Evolutionary conservation across 805 yeast species (phyloP).

Genomic region (Ogataea ganodermae): DNA sequence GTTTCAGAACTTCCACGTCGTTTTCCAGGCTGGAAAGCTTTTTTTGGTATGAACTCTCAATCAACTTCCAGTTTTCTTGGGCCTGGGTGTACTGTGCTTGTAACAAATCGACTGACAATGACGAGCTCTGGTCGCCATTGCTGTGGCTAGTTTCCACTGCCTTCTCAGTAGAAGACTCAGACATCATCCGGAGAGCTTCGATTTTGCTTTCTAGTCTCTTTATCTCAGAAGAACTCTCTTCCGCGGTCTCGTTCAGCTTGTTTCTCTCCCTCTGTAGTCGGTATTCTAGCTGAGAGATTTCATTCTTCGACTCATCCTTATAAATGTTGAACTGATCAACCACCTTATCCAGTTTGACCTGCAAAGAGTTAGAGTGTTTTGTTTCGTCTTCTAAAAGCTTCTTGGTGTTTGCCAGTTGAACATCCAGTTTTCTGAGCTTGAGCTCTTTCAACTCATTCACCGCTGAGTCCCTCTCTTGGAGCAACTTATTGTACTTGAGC

Average conservation of each 20-base stretch:
- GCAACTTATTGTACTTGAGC: conserved; percentile 26
- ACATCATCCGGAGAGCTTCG: conserved; percentile 64
- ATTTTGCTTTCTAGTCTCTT: conserved; percentile 65
- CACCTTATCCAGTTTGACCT: conserved; percentile 24
- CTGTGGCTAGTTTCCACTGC: conserved; percentile 4
- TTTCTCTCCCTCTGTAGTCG: conserved; percentile 33
- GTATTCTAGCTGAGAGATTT: conserved; percentile 30
- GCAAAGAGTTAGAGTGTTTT: conserved; percentile 26
- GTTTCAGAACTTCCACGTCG: conserved; percentile 43
- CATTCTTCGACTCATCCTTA: conserved; percentile 28
- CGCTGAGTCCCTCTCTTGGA: conserved; percentile 26
- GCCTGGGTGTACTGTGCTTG: conserved; percentile 75
- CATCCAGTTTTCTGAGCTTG: conserved; percentile 36
- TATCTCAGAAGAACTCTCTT: conserved; percentile 46
- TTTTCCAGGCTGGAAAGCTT: conserved; percentile 47
- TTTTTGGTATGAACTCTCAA: conserved; percentile 64
- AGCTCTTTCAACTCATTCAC: conserved; percentile 35
- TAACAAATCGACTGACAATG: conserved; percentile 43
- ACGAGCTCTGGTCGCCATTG: conserved; percentile 8
- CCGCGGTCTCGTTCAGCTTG: conserved; percentile 28
- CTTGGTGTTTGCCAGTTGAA: conserved; percentile 36
- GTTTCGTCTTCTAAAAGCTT: conserved; percentile 38
- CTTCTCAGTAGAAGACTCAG: conserved; percentile 45
- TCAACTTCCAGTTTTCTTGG: conserved; percentile 78
- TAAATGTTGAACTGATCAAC: conserved; percentile 23